These are phyloP conservation scores for Nitzschia sp. DNA, from an alignment of 108 stramenopile genomes.

Conservation along the genomic window DNA sequence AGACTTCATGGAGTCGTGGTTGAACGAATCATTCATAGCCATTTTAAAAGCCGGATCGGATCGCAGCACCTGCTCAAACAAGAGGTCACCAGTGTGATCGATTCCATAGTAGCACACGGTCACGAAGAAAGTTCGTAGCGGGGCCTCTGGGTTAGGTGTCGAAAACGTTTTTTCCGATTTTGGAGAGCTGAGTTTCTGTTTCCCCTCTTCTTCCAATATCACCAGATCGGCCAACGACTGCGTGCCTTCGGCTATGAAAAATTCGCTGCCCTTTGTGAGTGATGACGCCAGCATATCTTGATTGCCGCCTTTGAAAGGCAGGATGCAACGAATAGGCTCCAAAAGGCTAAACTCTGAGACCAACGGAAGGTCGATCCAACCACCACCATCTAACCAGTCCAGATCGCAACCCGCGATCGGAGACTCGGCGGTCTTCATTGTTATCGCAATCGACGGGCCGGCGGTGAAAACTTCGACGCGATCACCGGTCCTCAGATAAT, in stretches of 20 bases:
- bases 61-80: slow-evolving; percentile 51
- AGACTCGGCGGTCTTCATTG: slow-evolving; percentile 59
- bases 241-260: slow-evolving; percentile 58
- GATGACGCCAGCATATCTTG: slow-evolving; percentile 16
- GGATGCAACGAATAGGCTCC: slow-evolving; percentile 62
- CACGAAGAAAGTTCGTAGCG: slow-evolving; percentile 52
- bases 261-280: slow-evolving; percentile 50
- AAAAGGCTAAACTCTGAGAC: slow-evolving; percentile 46
- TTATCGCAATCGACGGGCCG: slow-evolving; percentile 76
- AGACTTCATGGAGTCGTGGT: not conserved
- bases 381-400: slow-evolving; percentile 65
- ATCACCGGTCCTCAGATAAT: slow-evolving; percentile 51
- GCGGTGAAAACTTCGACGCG: slow-evolving; percentile 79
- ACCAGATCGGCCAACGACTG: slow-evolving; percentile 3
- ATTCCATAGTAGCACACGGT: slow-evolving; percentile 75
- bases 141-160: not conserved
- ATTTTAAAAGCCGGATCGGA: not conserved
- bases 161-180: not conserved
- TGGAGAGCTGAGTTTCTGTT: not conserved
- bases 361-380: slow-evolving; percentile 67
- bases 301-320: slow-evolving; percentile 53
- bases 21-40: not conserved
- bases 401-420: slow-evolving; percentile 71
- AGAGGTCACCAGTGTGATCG: slow-evolving; percentile 80
- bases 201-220: slow-evolving; percentile 2